Percentiles rank a stretch among this genome's conserved stretches.
These are phyloP conservation scores for Ganoderma lucidum DNA, from an alignment of 1,284 basidiomycete genomes.

Conservation along the genomic window DNA sequence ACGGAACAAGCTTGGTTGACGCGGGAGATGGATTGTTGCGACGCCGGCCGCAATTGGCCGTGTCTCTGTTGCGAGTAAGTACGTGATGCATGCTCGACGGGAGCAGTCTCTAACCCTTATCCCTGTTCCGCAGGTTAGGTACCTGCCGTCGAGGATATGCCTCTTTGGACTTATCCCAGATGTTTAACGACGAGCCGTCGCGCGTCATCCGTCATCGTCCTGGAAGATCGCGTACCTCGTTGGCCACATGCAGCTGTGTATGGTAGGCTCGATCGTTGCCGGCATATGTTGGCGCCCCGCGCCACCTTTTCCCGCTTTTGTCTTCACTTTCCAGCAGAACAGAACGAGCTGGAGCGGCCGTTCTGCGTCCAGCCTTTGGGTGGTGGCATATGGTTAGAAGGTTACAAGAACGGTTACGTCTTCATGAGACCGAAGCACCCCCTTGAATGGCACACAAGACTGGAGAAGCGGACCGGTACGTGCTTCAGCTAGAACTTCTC, in stretches of 20 bases:
- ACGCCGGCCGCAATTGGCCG: background rate
- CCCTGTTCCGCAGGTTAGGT: background rate
- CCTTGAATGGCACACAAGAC: background rate
- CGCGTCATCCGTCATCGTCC: background rate
- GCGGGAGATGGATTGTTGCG: background rate
- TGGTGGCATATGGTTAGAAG: background rate
- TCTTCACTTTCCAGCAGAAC: constrained; percentile 3
- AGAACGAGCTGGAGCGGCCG: constrained; percentile 8
- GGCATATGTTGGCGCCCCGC: constrained; percentile 2
- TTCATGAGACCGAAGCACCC: background rate
- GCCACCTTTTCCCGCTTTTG: background rate
- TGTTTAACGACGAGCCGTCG: background rate
- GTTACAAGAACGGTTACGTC: constrained; percentile 3
- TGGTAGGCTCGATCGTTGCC: constrained; percentile 7
- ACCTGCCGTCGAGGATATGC: constrained; percentile 3
- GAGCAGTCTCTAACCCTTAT: constrained; percentile 1
- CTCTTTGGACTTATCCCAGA: constrained; percentile 8
- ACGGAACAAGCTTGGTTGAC: constrained; percentile 3
- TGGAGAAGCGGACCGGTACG: background rate
- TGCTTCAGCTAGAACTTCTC: background rate
- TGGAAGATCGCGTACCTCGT: constrained; percentile 1
- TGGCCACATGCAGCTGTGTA: constrained; percentile 4
- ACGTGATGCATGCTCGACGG: constrained; percentile 5
- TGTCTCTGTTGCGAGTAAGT: constrained; percentile 3
- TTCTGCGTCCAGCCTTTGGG: constrained; percentile 4